Base-by-base conservation (phyloP, 306 rosid species). In the Lathyrus aphaca region DNA sequence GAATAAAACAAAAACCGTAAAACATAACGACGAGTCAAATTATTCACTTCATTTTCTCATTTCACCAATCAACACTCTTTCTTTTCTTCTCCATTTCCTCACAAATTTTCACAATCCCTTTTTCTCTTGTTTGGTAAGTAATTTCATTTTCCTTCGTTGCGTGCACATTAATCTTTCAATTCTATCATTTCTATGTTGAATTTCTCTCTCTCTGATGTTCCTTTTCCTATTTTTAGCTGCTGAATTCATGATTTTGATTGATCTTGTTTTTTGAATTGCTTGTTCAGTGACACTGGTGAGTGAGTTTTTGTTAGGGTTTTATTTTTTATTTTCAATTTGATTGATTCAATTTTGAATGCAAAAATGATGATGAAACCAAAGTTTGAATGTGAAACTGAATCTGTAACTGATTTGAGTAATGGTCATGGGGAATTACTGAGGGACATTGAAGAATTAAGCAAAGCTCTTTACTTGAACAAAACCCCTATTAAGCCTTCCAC, bases 381-480 rank as follows among this genome's bases (percentile, higher is more conserved):
- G 40, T 40, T 74, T 68, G 88, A 84, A 45, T 40, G 50, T 68
- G 79, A 65, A 30, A 59, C 0, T 56, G 58, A 53, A 53, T 19
- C 8, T 27, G 74, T 49, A 29, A 80, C 76, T 45, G 56, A 77
- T 55, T 70, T 77, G 32, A 86, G 76, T 46, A 79, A 55, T 43
- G 75, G 78, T 42, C 59, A 53, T 21, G 27, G 68, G 38, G 64
- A 88, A 74, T 60, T 91, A 77, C 71, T 88, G 77, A 83, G 55
- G 72, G 97, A 91, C 59, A 80, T 88, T 79, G 83, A 88, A 75
- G 92, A 89, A 77, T 85, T 91, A 74, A 88, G 93, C 77, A 88
- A 74, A 80, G 97, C 96, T 15, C 88, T 91, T 38, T 85, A 86
- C 80, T 81, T 86, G 81, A 71, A 67, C 46, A 75, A 71, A 62